Evolutionary conservation across 352 stramenopile species (phyloP), one percentile per base, ranked within the genome.

Genomic region (Globisporangium cederbergense): DNA sequence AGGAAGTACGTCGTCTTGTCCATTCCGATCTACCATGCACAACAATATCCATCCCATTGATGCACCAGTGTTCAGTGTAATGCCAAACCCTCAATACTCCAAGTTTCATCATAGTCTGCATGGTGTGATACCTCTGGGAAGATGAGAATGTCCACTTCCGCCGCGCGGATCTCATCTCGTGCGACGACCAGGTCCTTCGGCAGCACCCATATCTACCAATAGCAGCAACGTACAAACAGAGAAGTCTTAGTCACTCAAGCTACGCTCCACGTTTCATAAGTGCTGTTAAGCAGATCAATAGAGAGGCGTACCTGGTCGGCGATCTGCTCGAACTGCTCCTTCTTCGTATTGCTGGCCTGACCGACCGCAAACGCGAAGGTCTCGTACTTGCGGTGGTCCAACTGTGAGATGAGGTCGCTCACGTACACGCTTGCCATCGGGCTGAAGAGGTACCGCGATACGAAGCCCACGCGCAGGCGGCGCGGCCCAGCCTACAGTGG

Each of bases 1-100:
- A 94, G 45, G 51, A 93, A 91, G 55, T 82, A 94, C 8, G 81
- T 88, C n/a, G 78, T 82, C 43, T 89, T 87, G 66, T 94, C 83
- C 71, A 87, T 85, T 5, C 85, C 85, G 40, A 94, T 73, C 85
- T 94, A 58, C 11, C 9, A 28, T 28, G 52, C 61, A 54, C 34
- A 40, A 45, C 0, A 42, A 42, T 14, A 11, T 42, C 9, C 36
- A 42, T 16, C 36, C 36, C 7, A 16, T 7, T 9, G 10, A 14
- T 56, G 28, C 43, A 49, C 4, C 45, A 28, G 8, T 4, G n/a
- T 64, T 22, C n/a, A 57, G 3, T 22, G 14, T 36, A 42, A 55
- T 36, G 32, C 32, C 32, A 36, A 18, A 9, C 6, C 16, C 14
- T 34, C 43, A 30, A 56, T 45, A 22, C 25, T 10, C 32, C 25